Evolutionary conservation across 371 early-diverging fungal species (phyloP), one percentile per base, ranked within the genome.

Genomic region (Mortierella sp.): DNA sequence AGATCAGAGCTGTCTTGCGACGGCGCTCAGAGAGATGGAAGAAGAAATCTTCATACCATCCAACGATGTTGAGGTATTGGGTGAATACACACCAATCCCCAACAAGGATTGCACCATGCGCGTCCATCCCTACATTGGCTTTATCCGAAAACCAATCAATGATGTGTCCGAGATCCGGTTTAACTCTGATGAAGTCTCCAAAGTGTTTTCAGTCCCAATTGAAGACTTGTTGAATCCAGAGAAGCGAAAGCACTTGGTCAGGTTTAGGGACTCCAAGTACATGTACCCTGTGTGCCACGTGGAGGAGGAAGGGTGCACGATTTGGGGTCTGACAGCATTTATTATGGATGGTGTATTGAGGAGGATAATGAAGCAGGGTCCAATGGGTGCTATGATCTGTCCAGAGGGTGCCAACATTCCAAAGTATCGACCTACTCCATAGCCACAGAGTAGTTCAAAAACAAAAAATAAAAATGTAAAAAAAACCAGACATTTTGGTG

Each of bases 241-340:
- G 32, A 86, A 86, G 18, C 68, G 88, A 3, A 68, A 86, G 58
- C 54, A 35, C 9, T 24, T 75, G 66, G 87, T 87, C n/a, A 70
- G 84, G n/a, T 95, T 94, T 65, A 83, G 95, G 40, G 85, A 88
- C 5, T 88, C 88, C 2, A 76, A 86, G 1, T 72, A 87, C n/a
- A 66, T 84, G 64, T 88, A 94, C n/a, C 92, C 95, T 0, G 87
- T 87, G 1, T 94, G 90, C 78, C 72, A 84, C 47, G 88, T 87
- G 5, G 92, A 93, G 39, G 80, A 89, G 16, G 84, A 87, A 54
- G 87, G 78, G 1, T 70, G 86, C 18, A 86, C 88, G 22, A 87
- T 96, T n/a, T 96, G 96, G 96, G 96, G 96, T 1, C 73, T 97
- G 68, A 97, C 97, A 3, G 94, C 94, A 6, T 95, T 90, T 80